These are phyloP conservation scores for Stemphylium vesicarium DNA, from an alignment of 2,329 filamentous ascomycete species.

Conservation along the genomic window DNA sequence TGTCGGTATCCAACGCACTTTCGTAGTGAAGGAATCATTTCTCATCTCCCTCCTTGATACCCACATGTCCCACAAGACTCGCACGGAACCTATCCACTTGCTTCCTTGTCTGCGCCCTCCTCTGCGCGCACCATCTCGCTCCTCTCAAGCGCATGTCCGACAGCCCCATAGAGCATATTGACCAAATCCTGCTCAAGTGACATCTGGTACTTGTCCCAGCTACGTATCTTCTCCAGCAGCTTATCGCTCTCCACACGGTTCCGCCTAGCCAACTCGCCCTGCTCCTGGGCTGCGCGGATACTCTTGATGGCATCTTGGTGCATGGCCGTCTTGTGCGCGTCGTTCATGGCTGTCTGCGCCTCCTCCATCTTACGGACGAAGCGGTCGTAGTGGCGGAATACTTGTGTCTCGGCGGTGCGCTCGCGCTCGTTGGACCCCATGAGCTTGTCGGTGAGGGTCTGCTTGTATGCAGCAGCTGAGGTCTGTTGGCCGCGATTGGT, in stretches of 20 bases:
- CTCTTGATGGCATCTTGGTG: neutral
- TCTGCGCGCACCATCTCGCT: neutral
- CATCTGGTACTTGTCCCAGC: neutral
- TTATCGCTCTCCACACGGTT: neutral
- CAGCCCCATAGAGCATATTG: neutral
- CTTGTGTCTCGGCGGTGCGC: too few relatives aligned
- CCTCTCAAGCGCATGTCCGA: neutral
- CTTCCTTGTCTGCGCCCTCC: neutral
- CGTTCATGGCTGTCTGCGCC: neutral
- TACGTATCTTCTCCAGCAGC: neutral
- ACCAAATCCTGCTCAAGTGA: neutral
- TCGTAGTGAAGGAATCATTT: too few relatives aligned
- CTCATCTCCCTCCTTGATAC: too few relatives aligned
- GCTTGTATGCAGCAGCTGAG: too few relatives aligned
- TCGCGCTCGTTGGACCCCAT: too few relatives aligned
- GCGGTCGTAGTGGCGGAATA: too few relatives aligned
- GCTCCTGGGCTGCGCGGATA: neutral
- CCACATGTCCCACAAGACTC: too few relatives aligned
- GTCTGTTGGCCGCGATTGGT: too few relatives aligned
- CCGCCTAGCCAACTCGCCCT: neutral
- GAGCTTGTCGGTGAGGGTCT: too few relatives aligned
- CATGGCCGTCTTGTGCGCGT: neutral
- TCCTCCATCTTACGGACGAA: neutral
- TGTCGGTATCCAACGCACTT: too few relatives aligned
- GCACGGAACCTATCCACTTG: too few relatives aligned